These are phyloP conservation scores for Heliamphora exappendiculata DNA, from an alignment of 148 eudicot genomes.

Conservation along the genomic window DNA sequence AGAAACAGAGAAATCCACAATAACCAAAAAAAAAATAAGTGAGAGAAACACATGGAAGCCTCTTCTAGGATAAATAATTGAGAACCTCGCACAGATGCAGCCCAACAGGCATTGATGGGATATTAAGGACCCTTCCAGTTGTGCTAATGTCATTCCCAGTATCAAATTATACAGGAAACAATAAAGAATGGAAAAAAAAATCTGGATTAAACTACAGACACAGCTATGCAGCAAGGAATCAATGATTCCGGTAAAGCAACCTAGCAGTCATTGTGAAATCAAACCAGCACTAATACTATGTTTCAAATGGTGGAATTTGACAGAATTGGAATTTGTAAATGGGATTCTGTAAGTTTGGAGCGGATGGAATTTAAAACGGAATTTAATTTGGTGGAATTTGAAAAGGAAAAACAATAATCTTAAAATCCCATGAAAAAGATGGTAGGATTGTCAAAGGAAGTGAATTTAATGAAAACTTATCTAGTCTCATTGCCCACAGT, in stretches of 20 bases:
- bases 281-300: too few species aligned
- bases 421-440: too few species aligned
- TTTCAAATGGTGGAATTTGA: too few species aligned
- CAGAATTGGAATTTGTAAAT: too few species aligned
- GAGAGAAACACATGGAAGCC: not conserved
- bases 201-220: not conserved
- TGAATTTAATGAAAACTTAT: too few species aligned
- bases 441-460: too few species aligned
- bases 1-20: constrained; percentile 22
- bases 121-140: not conserved
- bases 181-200: not conserved
- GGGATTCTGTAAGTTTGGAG: too few species aligned
- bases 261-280: not conserved
- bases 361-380: too few species aligned
- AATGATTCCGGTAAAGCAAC: not conserved
- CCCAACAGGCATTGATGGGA: not conserved
- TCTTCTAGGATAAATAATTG: constrained; percentile 1
- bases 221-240: not conserved
- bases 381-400: too few species aligned
- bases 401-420: too few species aligned
- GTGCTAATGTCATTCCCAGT: not conserved
- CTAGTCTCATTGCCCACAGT: too few species aligned
- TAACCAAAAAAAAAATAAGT: constrained; percentile 2
- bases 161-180: not conserved
- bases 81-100: not conserved